A percentile compares a stretch with the other conserved stretches of the same genome.
Evolutionary conservation across 2,329 filamentous ascomycete species (phyloP).

Genomic region (Trichoderma sp.): DNA sequence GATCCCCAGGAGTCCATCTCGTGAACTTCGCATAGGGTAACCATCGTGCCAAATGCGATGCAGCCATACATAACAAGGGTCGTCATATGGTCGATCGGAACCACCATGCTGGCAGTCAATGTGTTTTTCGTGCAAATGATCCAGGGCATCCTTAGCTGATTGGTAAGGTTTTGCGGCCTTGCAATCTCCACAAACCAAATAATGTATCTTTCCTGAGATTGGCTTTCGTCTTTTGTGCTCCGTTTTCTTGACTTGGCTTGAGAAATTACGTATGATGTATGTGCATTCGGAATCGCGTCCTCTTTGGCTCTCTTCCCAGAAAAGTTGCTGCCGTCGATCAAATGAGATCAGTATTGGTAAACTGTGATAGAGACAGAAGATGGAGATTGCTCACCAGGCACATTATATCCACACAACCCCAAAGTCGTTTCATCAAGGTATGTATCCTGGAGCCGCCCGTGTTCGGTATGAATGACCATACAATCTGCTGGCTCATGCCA

Average conservation of each 20-base stretch:
- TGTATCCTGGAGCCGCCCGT: neutral
- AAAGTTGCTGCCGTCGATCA: neutral
- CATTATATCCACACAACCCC: constrained; percentile 7
- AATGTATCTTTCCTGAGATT: neutral
- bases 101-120: neutral
- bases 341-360: neutral
- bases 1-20: neutral
- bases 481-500: neutral
- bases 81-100: neutral
- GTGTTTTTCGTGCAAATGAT: constrained; percentile 7
- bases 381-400: neutral
- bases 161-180: neutral
- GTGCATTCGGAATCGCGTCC: neutral
- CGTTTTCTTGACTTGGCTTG: neutral
- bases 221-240: neutral
- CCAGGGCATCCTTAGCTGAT: neutral
- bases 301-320: neutral
- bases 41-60: neutral
- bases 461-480: constrained; percentile 5
- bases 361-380: neutral
- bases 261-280: neutral
- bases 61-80: constrained; percentile 16
- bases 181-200: neutral
- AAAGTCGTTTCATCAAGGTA: neutral
- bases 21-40: neutral